A percentile compares a stretch with the other conserved stretches of the same genome.
Evolutionary conservation across 805 yeast species (phyloP).

Genomic region (Candida nonsorbophila): DNA sequence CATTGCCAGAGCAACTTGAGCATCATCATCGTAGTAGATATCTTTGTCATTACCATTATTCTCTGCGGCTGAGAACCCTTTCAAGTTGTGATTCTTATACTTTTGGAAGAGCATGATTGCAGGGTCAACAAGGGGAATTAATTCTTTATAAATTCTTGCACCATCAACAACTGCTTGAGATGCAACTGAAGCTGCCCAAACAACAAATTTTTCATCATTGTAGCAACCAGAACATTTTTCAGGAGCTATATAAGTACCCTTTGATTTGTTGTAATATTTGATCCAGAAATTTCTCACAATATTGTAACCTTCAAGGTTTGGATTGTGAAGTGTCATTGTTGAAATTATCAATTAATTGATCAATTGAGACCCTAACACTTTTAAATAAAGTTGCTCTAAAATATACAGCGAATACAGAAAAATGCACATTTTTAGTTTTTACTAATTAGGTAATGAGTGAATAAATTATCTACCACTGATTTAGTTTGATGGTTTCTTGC

Average conservation of each 20-base stretch:
- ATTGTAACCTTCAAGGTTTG: constrained; percentile 36
- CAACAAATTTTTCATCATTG: constrained; percentile 49
- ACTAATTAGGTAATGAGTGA: too few species aligned
- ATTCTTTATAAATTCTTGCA: constrained; percentile 48
- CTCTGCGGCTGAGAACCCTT: constrained; percentile 64
- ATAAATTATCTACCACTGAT: too few species aligned
- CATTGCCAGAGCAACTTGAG: constrained; percentile 64
- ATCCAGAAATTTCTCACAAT: constrained; percentile 39
- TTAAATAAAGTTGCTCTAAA: too few species aligned
- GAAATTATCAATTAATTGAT: background rate
- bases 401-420: too few species aligned
- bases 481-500: constrained; percentile 61
- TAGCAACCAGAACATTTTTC: constrained; percentile 38
- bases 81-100: constrained; percentile 45
- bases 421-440: too few species aligned
- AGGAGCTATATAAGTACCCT: constrained; percentile 35
- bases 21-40: constrained; percentile 71
- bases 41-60: constrained; percentile 55
- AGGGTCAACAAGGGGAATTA: constrained; percentile 49
- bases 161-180: constrained; percentile 67
- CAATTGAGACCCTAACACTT: background rate
- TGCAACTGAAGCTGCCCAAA: constrained; percentile 68
- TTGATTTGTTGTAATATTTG: constrained; percentile 31
- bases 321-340: constrained; percentile 23
- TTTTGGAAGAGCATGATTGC: constrained; percentile 45